Percentiles rank a stretch among this genome's conserved stretches.
These are phyloP conservation scores for Discostella stelligeroides DNA, from an alignment of 108 stramenopile genomes.

Conservation along the genomic window DNA sequence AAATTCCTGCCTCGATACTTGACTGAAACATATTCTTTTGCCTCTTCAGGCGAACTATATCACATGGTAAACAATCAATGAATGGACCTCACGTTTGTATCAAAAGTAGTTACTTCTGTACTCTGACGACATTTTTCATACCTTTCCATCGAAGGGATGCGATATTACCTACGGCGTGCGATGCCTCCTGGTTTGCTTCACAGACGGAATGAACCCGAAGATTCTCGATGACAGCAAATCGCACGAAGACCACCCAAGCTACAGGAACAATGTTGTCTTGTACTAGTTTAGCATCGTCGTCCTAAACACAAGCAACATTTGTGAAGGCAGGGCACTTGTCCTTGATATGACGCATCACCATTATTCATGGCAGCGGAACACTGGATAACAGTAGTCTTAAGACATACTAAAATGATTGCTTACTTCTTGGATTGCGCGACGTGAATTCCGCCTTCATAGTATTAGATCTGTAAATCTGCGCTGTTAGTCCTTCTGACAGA, in stretches of 20 bases:
- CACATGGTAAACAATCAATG: too few relatives aligned
- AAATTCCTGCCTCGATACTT: not conserved
- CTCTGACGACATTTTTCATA: not conserved
- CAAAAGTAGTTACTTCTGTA: not conserved
- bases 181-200: conserved; percentile 53
- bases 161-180: conserved; percentile 54
- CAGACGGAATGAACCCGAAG: conserved; percentile 50
- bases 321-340: too few relatives aligned
- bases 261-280: conserved; percentile 40
- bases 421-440: conserved; percentile 5
- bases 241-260: conserved; percentile 31
- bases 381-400: not conserved
- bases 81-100: too few relatives aligned
- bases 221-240: conserved; percentile 44
- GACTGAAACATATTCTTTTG: not conserved
- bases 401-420: not conserved
- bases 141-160: conserved; percentile 33
- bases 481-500: conserved; percentile 36
- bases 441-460: conserved; percentile 44
- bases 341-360: not conserved
- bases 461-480: conserved; percentile 41
- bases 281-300: not conserved
- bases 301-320: too few relatives aligned
- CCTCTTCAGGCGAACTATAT: too few relatives aligned
- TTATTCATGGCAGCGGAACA: not conserved